Percentiles rank a stretch among this genome's conserved stretches.
These are phyloP conservation scores for Tricholomella constricta DNA, from an alignment of 768 basidiomycete species.

Conservation along the genomic window DNA sequence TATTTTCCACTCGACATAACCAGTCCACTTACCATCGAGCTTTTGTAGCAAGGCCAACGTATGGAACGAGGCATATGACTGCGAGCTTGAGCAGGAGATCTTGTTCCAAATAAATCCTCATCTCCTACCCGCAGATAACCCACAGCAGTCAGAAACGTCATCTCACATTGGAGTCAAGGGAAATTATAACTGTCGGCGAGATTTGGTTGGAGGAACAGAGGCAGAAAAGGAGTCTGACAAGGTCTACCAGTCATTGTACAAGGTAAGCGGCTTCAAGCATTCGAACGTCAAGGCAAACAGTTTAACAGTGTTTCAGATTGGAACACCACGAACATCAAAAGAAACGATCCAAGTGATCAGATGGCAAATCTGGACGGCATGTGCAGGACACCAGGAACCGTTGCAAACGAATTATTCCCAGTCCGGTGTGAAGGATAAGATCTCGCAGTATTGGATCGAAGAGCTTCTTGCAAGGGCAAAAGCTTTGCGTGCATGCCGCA, in stretches of 20 bases:
- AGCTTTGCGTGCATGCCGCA: not conserved
- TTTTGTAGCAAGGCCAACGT: constrained; percentile 7
- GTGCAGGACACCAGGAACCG: constrained; percentile 13
- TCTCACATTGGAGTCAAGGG: constrained; percentile 25
- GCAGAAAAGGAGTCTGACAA: constrained; percentile 20
- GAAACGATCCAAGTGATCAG: constrained; percentile 10
- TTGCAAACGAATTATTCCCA: constrained; percentile 14
- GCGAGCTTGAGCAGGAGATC: constrained; percentile 24
- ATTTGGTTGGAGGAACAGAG: constrained; percentile 23
- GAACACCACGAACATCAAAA: constrained; percentile 5
- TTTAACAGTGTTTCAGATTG: constrained; percentile 7
- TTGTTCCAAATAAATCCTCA: constrained; percentile 26
- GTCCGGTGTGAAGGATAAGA: constrained; percentile 33
- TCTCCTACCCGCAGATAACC: constrained; percentile 34
- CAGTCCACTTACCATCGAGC: not conserved
- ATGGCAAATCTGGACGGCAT: constrained; percentile 18
- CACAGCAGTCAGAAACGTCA: constrained; percentile 30
- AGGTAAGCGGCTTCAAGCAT: no score
- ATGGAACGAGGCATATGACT: constrained; percentile 29
- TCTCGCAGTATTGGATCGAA: constrained; percentile 29
- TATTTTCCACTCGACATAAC: not conserved
- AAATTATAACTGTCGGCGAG: constrained; percentile 26
- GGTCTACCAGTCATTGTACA: constrained; percentile 19
- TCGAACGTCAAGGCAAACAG: not conserved
- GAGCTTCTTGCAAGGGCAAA: constrained; percentile 7